Evolutionary conservation across 805 yeast species (phyloP), one percentile per base, ranked within the genome.

Genomic region (Saccharomyces kudriavzevii): DNA sequence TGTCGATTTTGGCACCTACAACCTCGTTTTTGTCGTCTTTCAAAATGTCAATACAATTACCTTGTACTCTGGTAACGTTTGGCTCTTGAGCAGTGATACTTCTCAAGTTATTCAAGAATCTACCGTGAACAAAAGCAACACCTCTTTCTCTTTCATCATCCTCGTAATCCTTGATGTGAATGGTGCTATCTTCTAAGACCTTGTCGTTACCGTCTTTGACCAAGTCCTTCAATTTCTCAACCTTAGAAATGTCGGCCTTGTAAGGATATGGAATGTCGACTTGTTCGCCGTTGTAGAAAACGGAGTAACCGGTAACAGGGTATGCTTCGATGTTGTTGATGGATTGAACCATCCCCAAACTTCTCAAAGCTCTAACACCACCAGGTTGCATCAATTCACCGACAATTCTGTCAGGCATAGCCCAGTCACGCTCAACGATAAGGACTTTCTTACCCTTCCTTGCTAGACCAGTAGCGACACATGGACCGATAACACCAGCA

Each of bases 401-500:
- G 30, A 94, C 98, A 54, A 94, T 94, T 60, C 99, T 78, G 70
- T 94, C 97, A 1, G 99, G 99, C 68, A 82, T 86, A 22, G 81
- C 70, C 89, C 97, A 88, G 66, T 89, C 97, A 57, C 97, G 79
- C 67, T 94, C 99, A 17, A 86, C 75, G 13, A 77, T 70, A 11
- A 83, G 68, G 6, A 94, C 97, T 50, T 78, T 77, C 60, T 96
- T 78, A 30, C 98, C 98, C 64, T 88, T 95, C 61, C 92, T 79
- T 0, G 96, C 98, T 52, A 94, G 73, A 3, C 87, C 90, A 1
- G 90, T 86, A 47, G 97, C 97, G 20, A 92, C 77, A 53, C 92
- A 84, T 1, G 99, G 97, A 1, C 99, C 99, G 25, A 89, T 85
- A 22, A 92, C 96, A 53, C 99, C 99, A n/a, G 98, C 97, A n/a